A percentile compares a stretch with the other conserved stretches of the same genome.
These are phyloP conservation scores for Kwoniella botswanensis DNA, from an alignment of 768 basidiomycete genomes.

Conservation along the genomic window DNA sequence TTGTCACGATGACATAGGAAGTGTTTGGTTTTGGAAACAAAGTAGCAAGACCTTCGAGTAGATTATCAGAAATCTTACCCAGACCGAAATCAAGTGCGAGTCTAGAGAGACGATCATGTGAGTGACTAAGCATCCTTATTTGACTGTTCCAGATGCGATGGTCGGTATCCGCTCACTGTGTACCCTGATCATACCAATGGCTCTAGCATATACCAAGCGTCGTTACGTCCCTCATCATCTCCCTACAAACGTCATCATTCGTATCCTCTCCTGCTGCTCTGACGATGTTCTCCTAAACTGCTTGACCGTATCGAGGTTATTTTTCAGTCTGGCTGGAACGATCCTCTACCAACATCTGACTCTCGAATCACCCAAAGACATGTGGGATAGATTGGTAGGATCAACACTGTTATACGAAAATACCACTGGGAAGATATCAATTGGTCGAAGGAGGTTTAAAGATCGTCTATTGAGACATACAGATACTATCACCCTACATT, in stretches of 20 bases:
- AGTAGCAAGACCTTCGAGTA: neutral
- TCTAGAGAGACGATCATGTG: constrained; percentile 7
- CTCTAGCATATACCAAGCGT: constrained; percentile 14
- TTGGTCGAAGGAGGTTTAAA: constrained; percentile 20
- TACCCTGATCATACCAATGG: neutral
- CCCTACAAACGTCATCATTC: constrained; percentile 24
- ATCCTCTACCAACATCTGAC: constrained; percentile 19
- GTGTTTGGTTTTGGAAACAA: constrained; percentile 6
- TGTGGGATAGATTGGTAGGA: constrained; percentile 7
- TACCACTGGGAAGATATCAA: constrained; percentile 14
- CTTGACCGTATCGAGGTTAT: constrained; percentile 22
- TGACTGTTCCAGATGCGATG: no score
- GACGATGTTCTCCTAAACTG: constrained; percentile 15
- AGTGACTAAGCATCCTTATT: neutral
- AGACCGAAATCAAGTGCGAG: constrained; percentile 11
- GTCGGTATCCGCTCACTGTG: no score
- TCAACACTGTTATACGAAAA: constrained; percentile 12
- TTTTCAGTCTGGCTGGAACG: constrained; percentile 27
- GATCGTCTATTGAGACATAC: constrained; percentile 26
- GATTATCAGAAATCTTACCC: neutral
- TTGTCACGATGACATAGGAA: neutral
- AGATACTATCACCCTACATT: constrained; percentile 8
- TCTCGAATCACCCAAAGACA: constrained; percentile 1
- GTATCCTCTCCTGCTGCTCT: constrained; percentile 21
- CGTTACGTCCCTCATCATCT: constrained; percentile 18